Evolutionary conservation across 345 rosid species (phyloP).

Genomic region (Euclidium syriacum): DNA sequence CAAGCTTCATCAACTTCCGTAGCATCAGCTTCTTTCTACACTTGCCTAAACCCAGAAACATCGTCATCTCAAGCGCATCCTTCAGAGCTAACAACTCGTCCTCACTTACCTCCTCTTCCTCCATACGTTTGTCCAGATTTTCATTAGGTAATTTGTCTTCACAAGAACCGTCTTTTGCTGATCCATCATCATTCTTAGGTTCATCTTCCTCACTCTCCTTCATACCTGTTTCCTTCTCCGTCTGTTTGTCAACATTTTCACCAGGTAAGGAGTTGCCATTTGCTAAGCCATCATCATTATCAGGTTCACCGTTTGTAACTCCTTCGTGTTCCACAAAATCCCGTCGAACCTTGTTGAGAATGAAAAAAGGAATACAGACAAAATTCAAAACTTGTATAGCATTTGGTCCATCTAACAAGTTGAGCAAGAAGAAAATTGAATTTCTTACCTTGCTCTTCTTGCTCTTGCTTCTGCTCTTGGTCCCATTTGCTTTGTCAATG

Average conservation of each 20-base stretch:
- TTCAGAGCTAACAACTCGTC: neutral
- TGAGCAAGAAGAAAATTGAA: too few species aligned
- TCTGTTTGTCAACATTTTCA: neutral
- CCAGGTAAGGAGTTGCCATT: neutral
- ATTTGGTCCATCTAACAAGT: too few species aligned
- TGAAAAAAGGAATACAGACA: too few species aligned
- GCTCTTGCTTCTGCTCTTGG: too few species aligned
- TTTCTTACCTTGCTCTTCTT: slow-evolving; percentile 7
- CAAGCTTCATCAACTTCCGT: neutral
- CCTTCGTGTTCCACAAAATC: neutral
- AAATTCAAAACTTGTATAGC: too few species aligned
- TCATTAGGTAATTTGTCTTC: neutral
- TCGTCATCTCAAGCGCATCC: neutral
- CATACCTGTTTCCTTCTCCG: neutral
- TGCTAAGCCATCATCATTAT: neutral
- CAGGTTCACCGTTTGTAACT: neutral
- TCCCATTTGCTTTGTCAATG: neutral
- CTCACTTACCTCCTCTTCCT: neutral
- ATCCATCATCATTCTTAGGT: neutral
- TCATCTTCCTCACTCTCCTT: neutral
- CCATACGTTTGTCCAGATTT: neutral
- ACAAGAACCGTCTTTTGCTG: neutral
- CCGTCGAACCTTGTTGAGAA: neutral
- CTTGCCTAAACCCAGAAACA: neutral
- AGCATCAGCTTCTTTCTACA: neutral